Conservation (phyloP, 106 monocot species). For the Allium cepa region DNA sequence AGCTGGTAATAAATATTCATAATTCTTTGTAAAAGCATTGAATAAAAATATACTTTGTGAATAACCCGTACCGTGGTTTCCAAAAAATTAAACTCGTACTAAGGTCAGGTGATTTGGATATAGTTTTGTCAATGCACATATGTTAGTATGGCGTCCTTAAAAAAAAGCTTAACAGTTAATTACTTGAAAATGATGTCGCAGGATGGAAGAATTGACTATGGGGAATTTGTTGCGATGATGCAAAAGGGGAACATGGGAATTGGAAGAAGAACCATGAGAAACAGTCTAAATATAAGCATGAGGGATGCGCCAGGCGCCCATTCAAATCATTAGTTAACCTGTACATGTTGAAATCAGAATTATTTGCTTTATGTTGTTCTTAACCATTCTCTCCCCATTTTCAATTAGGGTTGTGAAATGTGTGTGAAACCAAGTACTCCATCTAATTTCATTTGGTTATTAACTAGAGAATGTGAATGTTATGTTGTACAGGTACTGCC, state of each 20-base stretch:
- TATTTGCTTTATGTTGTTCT: neutral
- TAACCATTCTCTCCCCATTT: neutral
- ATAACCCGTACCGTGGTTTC: neutral
- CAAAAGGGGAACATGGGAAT: conserved; percentile 28
- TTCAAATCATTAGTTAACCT: neutral
- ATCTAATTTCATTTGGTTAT: neutral
- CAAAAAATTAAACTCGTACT: too few relatives aligned
- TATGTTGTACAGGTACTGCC: neutral
- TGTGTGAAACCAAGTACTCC: neutral
- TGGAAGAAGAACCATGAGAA: conserved; percentile 28
- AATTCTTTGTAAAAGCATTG: neutral
- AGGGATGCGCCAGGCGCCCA: conserved; percentile 13
- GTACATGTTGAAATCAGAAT: neutral
- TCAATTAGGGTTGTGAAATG: conserved; percentile 5
- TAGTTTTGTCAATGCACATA: neutral
- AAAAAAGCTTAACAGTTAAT: too few relatives aligned
- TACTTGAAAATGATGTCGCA: neutral
- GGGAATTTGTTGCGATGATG: conserved; percentile 52
- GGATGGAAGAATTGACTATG: conserved; percentile 44
- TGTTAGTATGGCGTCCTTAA: neutral
- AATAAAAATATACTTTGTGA: neutral
- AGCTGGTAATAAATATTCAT: too few relatives aligned
- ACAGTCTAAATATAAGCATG: conserved; percentile 28
- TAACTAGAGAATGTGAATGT: neutral
- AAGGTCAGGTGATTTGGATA: neutral